A percentile compares a stretch with the other conserved stretches of the same genome.
Evolutionary conservation across 176 grass and related monocot genomes (phyloP).

Genomic region (Oryza glaberrima): DNA sequence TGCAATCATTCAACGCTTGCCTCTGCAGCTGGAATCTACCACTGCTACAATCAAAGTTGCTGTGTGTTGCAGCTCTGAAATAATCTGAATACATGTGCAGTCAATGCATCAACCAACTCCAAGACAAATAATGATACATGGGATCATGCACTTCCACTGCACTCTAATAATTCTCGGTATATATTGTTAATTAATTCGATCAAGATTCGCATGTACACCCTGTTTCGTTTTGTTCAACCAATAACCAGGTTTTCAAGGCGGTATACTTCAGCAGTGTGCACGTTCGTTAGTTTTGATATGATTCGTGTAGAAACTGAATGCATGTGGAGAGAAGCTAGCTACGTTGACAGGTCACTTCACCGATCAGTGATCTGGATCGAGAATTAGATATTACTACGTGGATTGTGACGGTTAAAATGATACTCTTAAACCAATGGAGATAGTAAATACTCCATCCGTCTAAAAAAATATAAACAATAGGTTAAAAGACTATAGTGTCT

Average conservation of each 20-base stretch:
- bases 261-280: not conserved
- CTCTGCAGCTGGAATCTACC: not conserved
- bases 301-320: not conserved
- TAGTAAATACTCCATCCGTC: no score
- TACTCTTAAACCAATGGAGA: no score
- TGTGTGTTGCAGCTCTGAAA: not conserved
- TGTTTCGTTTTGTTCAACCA: not conserved
- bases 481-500: no score
- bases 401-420: no score
- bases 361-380: not conserved
- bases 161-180: not conserved
- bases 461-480: no score
- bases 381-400: not conserved
- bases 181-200: not conserved
- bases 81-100: not conserved
- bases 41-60: not conserved
- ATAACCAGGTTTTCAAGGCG: not conserved
- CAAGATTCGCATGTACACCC: not conserved
- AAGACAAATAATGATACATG: not conserved
- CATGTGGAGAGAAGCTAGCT: not conserved
- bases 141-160: not conserved
- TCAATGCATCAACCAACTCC: not conserved
- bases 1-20: not conserved
- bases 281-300: not conserved
- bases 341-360: not conserved